Evolutionary conservation across 495 filamentous ascomycete genomes (phyloP), one percentile per base, ranked within the genome.

Genomic region (Penicillium paradoxum): DNA sequence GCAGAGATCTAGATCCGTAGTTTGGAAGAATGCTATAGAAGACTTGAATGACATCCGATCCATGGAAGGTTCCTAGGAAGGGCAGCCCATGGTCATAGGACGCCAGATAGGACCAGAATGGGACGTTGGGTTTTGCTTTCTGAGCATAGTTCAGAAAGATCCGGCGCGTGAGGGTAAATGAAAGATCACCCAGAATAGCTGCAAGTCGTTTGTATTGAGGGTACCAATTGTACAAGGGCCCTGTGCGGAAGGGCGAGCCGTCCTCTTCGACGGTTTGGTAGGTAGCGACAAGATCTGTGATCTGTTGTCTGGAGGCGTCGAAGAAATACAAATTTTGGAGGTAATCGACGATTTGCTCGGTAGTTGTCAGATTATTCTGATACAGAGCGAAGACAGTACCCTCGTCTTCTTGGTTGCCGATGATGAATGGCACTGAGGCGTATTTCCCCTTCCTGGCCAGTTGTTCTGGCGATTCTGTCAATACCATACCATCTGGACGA

Each of bases 191-290:
- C 0, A 90, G 73, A 41, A 90, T 83, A n/a, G 87, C 86, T 1
- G 87, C 83, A 0, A 89, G 71, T 3, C 86, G 84, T 65, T 91
- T 91, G 74, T 82, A 89, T 59, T 86, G 77, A 0, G 87, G 85
- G 56, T 89, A 90, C 61, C 79, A 69, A 55, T 83, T 81, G 66
- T 90, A 85, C 3, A 79, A 34, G 8, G 73, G 51, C 13, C 83
- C 76, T 0, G 84, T 88, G 41, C 80, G 70, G 71, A 87, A 89
- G 5, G 87, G 87, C 0, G 79, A 83, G 24, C 85, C 85, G 32
- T 75, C 69, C 11, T 68, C 60, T 14, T 74, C 51, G 32, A 64
- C 71, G n/a, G 74, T 49, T 10, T 74, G 68, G 63, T 89, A 89
- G 0, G 73, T 75, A 22, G 63, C 69, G 9, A 89, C 80, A 6